phyloP scores from a whole-genome alignment of 257 asterid species.

The Solanum neorickii region DNA sequence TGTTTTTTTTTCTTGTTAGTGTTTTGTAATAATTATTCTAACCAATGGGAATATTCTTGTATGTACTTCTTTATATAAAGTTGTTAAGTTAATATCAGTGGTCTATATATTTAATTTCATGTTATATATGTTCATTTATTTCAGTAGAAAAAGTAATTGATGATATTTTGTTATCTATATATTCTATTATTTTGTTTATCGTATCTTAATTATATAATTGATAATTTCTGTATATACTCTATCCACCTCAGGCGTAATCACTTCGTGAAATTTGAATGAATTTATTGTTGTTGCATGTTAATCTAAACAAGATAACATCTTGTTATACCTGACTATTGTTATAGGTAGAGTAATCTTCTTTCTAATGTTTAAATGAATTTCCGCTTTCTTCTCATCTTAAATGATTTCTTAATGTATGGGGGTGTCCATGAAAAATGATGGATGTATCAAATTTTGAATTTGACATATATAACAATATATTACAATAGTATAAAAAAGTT shows the following conservation, averaged over 20 bases:
- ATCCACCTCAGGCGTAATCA: rapidly evolving
- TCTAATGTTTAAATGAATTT: no score
- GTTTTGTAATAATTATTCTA: not conserved
- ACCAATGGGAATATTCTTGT: not conserved
- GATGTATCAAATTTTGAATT: not conserved
- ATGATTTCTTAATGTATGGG: not conserved
- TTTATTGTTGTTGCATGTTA: not conserved
- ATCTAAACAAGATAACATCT: no score
- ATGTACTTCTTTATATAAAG: not conserved
- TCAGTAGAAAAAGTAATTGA: not conserved
- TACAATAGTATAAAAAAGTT: not conserved
- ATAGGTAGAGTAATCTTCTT: no score
- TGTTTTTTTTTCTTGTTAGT: not conserved
- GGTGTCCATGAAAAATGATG: not conserved
- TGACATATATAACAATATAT: no score
- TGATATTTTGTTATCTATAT: not conserved
- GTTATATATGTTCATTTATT: not conserved
- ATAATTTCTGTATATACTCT: no score
- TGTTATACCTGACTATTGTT: no score
- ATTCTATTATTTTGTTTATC: not conserved
- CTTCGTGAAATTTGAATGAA: no score
- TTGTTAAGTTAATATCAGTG: not conserved
- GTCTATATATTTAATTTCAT: not conserved
- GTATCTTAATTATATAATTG: not conserved
- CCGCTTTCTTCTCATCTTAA: not conserved